These are phyloP conservation scores for Solanum aculeatissimum DNA, from an alignment of 305 asterid genomes.

Conservation along the genomic window DNA sequence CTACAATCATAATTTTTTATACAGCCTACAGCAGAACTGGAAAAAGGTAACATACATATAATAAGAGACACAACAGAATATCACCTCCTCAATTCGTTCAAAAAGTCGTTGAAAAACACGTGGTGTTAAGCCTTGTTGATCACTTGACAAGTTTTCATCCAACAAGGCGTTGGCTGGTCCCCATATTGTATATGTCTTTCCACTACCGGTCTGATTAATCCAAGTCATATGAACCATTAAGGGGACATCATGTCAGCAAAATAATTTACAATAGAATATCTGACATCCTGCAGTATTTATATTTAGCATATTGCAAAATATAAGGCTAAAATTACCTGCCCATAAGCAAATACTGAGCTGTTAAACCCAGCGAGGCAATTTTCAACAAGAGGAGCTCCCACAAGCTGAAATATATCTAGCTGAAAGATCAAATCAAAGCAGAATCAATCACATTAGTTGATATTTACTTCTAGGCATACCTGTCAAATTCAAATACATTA, in stretches of 20 bases:
- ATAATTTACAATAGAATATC: background rate
- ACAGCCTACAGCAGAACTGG: background rate
- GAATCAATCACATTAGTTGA: background rate
- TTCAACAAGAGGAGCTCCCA: constrained; percentile 92
- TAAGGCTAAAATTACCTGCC: constrained; percentile 47
- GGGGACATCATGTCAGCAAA: background rate
- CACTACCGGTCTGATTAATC: constrained; percentile 84
- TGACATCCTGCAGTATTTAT: background rate
- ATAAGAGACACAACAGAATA: background rate
- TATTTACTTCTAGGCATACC: background rate
- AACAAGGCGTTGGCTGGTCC: constrained; percentile 84
- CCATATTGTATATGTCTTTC: constrained; percentile 97
- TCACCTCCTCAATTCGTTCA: constrained; percentile 70
- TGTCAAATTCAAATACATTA: background rate
- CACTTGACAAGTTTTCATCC: constrained; percentile 38
- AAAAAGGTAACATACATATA: background rate
- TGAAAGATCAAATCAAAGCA: constrained; percentile 24
- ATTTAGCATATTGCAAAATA: background rate
- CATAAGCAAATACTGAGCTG: constrained; percentile 96
- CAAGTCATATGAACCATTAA: background rate
- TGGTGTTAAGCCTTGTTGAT: constrained; percentile 89
- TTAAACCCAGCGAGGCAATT: constrained; percentile 94
- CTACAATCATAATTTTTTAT: background rate
- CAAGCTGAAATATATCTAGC: constrained; percentile 82
- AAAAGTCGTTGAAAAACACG: constrained; percentile 84